A percentile compares a stretch with the other conserved stretches of the same genome.
Evolutionary conservation across 192 early-diverging fungal genomes (phyloP).

Genomic region (Kappamyces sp.): DNA sequence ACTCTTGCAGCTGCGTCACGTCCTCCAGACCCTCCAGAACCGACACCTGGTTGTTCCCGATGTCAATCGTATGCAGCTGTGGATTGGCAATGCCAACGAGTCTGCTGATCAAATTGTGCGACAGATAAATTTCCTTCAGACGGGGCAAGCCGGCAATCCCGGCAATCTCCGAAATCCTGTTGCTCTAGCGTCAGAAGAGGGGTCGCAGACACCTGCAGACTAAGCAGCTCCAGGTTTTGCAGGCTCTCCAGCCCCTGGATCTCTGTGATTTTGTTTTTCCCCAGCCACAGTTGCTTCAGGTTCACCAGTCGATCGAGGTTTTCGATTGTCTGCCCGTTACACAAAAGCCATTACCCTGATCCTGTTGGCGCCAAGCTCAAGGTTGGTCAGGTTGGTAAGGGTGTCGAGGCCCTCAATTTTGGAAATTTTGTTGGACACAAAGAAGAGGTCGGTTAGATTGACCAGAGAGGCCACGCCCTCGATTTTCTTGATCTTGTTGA

Average conservation of each 20-base stretch:
- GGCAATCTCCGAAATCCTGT: constrained; percentile 66
- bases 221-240: constrained; percentile 11
- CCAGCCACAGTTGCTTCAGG: constrained; percentile 87
- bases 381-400: constrained; percentile 64
- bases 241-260: constrained; percentile 72
- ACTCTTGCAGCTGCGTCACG: constrained; percentile 67
- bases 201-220: background rate
- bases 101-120: constrained; percentile 78
- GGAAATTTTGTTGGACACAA: constrained; percentile 91
- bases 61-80: constrained; percentile 73
- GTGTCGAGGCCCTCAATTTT: constrained; percentile 67
- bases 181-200: constrained; percentile 43
- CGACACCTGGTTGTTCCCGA: constrained; percentile 72
- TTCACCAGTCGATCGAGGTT: constrained; percentile 72
- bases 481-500: constrained; percentile 88
- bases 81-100: constrained; percentile 74
- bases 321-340: constrained; percentile 59
- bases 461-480: constrained; percentile 56
- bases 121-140: constrained; percentile 88
- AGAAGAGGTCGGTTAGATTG: constrained; percentile 70
- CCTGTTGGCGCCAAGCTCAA: constrained; percentile 93
- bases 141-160: constrained; percentile 53
- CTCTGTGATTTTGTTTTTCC: constrained; percentile 92
- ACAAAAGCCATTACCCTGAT: constrained; percentile 57
- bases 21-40: constrained; percentile 69